Conservation (phyloP, 164 flowering plant genomes). For the Cinnamomum micranthum region DNA sequence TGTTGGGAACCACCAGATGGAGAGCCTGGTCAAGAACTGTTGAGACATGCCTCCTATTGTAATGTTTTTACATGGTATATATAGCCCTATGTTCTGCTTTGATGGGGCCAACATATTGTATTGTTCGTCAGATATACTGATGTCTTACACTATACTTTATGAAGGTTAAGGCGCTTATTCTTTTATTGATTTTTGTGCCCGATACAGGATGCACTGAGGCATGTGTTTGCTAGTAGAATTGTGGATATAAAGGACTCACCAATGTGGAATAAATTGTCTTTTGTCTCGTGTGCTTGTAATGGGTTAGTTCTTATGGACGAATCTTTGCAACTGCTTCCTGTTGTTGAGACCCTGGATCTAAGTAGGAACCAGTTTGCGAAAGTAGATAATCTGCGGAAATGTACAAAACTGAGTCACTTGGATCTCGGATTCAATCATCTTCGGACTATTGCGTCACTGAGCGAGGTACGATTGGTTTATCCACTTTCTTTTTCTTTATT, state of each 20-base stretch:
- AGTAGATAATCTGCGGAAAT: slow-evolving; percentile 76
- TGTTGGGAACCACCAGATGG: no score
- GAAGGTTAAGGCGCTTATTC: background rate
- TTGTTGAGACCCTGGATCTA: slow-evolving; percentile 83
- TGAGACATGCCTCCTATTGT: no score
- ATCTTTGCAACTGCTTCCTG: slow-evolving; percentile 90
- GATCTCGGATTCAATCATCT: slow-evolving; percentile 95
- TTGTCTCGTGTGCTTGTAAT: slow-evolving; percentile 85
- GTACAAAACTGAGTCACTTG: slow-evolving; percentile 68
- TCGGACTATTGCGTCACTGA: slow-evolving; percentile 49
- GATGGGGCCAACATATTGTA: background rate
- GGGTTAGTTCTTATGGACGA: slow-evolving; percentile 89
- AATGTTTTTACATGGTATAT: no score
- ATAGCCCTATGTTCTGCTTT: background rate
- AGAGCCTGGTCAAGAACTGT: no score
- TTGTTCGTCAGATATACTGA: no score
- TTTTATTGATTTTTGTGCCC: background rate
- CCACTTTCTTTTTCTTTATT: slow-evolving; percentile 1
- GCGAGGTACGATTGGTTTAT: slow-evolving; percentile 50
- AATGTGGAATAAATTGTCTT: slow-evolving; percentile 73
- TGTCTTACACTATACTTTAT: background rate
- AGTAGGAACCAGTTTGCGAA: slow-evolving; percentile 87
- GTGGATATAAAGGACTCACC: slow-evolving; percentile 78
- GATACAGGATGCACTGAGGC: slow-evolving; percentile 85
- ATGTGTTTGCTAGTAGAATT: slow-evolving; percentile 91